Conservation (phyloP, 768 basidiomycete genomes). For the Boletus eberwhitei region DNA sequence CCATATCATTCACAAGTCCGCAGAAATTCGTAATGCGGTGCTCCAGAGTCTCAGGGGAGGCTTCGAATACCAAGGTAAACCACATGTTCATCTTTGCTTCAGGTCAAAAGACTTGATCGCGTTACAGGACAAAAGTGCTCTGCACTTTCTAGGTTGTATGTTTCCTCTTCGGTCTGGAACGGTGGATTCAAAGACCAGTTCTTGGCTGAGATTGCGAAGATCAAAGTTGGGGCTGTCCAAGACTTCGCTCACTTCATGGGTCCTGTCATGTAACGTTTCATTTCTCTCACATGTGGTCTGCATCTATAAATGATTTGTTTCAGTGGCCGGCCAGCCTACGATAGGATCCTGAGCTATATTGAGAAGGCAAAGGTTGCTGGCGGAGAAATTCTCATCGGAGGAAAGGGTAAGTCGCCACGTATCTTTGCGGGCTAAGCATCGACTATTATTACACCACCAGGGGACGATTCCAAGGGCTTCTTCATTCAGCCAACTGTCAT, state of each 20-base stretch:
- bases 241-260: conserved; percentile 90
- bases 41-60: conserved; percentile 82
- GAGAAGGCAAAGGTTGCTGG: conserved; percentile 83
- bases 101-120: background rate
- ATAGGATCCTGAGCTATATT: conserved; percentile 81
- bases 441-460: conserved; percentile 33
- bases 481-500: conserved; percentile 95
- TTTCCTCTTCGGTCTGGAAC: conserved; percentile 83
- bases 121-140: conserved; percentile 89
- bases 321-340: conserved; percentile 83
- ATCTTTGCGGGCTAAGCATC: background rate
- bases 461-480: conserved; percentile 88
- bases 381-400: conserved; percentile 87
- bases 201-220: conserved; percentile 71
- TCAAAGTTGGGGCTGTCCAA: conserved; percentile 75
- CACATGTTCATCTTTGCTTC: background rate
- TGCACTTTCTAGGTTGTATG: conserved; percentile 87
- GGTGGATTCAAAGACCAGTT: conserved; percentile 82
- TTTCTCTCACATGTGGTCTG: background rate
- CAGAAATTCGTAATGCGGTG: conserved; percentile 88
- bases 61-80: conserved; percentile 90
- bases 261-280: conserved; percentile 76
- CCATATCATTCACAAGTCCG: conserved; percentile 86
- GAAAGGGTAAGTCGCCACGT: conserved; percentile 52
- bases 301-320: background rate